Evolutionary conservation across 2,329 filamentous ascomycete species (phyloP).

Genomic region (Cadophora gregata): DNA sequence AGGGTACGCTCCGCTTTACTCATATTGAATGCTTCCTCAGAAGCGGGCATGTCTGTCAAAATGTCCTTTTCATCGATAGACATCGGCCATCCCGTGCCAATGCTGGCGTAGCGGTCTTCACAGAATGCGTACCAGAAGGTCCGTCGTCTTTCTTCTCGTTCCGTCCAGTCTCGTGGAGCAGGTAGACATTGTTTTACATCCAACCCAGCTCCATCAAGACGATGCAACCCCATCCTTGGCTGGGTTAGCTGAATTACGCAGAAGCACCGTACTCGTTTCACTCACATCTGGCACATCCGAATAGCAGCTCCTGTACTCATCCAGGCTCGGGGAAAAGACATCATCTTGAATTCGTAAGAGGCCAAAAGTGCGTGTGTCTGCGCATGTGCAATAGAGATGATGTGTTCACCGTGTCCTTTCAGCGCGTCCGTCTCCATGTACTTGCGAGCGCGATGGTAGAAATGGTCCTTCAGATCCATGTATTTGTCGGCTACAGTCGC

Average conservation of each 20-base stretch:
- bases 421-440: constrained; percentile 90
- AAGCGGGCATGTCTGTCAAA: constrained; percentile 80
- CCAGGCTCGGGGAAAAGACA: constrained; percentile 97
- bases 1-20: constrained; percentile 76
- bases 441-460: constrained; percentile 88
- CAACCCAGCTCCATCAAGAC: constrained; percentile 79
- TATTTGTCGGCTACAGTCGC: constrained; percentile 86
- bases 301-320: constrained; percentile 84
- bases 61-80: constrained; percentile 91
- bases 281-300: constrained; percentile 83
- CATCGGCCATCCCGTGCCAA: constrained; percentile 98
- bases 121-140: constrained; percentile 97
- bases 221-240: constrained; percentile 87
- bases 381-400: constrained; percentile 84
- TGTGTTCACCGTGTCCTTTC: constrained; percentile 88
- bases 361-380: constrained; percentile 83
- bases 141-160: constrained; percentile 85
- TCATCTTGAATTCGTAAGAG: constrained; percentile 93
- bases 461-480: constrained; percentile 78
- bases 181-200: constrained; percentile 94
- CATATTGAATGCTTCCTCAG: constrained; percentile 84
- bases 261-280: constrained; percentile 48
- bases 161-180: constrained; percentile 89
- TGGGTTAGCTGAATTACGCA: constrained; percentile 54
- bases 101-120: constrained; percentile 89